phyloP scores from a whole-genome alignment of 345 rosid genomes.

The Sonneratia alba region DNA sequence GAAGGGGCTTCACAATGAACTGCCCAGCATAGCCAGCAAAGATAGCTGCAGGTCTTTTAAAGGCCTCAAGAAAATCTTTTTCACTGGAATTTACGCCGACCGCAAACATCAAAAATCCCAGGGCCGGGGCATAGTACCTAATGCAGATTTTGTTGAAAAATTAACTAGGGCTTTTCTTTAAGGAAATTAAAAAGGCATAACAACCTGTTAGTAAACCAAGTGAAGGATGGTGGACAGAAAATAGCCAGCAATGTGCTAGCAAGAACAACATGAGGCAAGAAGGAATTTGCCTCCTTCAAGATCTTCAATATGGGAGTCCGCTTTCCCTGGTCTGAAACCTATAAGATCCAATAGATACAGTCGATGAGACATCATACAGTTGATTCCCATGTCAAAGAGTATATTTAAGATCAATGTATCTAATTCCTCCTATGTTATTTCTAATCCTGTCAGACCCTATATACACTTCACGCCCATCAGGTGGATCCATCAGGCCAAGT shows the following conservation, averaged over 20 bases:
- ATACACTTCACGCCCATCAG: no score
- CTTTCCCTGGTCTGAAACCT: conserved; percentile 28
- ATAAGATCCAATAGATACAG: conserved; percentile 9
- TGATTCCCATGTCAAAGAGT: neutral
- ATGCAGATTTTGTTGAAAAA: conserved; percentile 3
- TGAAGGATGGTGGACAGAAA: conserved; percentile 81
- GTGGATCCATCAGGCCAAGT: neutral
- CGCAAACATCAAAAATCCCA: conserved; percentile 97
- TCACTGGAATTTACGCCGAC: conserved; percentile 87
- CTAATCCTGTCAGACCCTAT: no score
- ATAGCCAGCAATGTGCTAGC: conserved; percentile 88
- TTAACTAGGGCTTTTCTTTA: neutral
- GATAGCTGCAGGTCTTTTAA: conserved; percentile 67
- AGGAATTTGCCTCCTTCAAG: conserved; percentile 63
- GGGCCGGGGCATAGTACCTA: conserved; percentile 93
- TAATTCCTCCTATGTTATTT: no score
- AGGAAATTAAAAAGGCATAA: neutral
- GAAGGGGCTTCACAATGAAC: conserved; percentile 70
- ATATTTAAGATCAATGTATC: neutral
- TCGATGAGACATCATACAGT: neutral
- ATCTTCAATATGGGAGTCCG: conserved; percentile 34
- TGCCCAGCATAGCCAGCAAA: conserved; percentile 77
- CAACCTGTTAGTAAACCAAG: conserved; percentile 92
- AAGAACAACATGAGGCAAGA: conserved; percentile 79
- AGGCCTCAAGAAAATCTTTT: conserved; percentile 81